Conservation (phyloP, 2,329 filamentous ascomycete genomes). For the Phialophora expanda region DNA sequence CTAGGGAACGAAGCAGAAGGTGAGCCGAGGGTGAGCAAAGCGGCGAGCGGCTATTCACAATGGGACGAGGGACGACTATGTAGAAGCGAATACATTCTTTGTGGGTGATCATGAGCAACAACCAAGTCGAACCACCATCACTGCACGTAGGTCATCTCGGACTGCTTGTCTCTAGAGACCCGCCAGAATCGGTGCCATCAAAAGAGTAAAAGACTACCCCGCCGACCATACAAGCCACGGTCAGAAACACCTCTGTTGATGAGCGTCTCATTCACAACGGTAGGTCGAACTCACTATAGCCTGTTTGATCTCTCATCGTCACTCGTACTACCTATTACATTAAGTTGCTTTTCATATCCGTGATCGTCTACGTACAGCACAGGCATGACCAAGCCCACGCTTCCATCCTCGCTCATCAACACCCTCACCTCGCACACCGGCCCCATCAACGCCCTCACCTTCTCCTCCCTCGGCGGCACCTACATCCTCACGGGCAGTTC, state of each 20-base stretch:
- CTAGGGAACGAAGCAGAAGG: no score
- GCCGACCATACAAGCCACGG: no score
- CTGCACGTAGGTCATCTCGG: neutral
- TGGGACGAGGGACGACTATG: no score
- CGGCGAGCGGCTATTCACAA: no score
- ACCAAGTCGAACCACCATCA: neutral
- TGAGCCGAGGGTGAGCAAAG: no score
- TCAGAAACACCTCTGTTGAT: neutral
- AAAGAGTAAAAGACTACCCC: no score
- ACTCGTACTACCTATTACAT: neutral
- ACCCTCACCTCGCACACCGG: slow-evolving; percentile 54
- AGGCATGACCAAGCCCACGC: slow-evolving; percentile 32
- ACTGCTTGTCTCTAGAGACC: neutral
- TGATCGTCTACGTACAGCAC: neutral
- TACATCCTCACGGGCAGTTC: slow-evolving; percentile 85
- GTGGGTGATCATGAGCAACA: neutral
- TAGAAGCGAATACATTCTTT: no score
- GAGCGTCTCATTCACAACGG: neutral
- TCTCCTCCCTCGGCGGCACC: slow-evolving; percentile 73
- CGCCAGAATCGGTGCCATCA: neutral
- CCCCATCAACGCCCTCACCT: slow-evolving; percentile 73
- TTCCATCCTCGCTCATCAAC: slow-evolving; percentile 50
- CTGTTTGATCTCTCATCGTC: neutral
- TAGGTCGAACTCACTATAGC: neutral
- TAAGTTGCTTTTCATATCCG: neutral